Conservation (phyloP, 2,329 filamentous ascomycete species). For the Taxawa tesnikishii region DNA sequence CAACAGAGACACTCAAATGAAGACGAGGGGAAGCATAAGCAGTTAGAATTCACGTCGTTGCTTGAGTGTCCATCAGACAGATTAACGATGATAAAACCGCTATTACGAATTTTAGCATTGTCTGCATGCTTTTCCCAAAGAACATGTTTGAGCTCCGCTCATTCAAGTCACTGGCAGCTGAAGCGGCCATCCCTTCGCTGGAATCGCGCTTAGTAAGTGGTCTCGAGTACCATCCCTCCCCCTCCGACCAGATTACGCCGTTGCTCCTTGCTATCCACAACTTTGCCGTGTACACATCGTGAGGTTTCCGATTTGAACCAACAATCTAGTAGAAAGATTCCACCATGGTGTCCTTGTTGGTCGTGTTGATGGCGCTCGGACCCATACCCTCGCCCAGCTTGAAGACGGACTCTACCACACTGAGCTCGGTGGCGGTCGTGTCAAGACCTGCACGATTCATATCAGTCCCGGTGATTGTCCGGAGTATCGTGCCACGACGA, state of each 20-base stretch:
- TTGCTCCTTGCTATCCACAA: not conserved
- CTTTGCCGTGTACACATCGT: not conserved
- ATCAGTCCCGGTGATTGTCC: not conserved
- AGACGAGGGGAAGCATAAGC: too few species aligned
- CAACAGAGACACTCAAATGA: too few species aligned
- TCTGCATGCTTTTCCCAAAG: too few species aligned
- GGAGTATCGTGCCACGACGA: not conserved
- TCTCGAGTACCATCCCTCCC: too few species aligned
- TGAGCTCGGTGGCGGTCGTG: conserved; percentile 93
- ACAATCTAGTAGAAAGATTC: conserved; percentile 86
- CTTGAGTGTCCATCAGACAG: too few species aligned
- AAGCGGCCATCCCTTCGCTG: too few species aligned
- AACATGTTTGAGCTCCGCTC: too few species aligned
- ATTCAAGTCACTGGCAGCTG: too few species aligned
- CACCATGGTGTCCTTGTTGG: conserved; percentile 94
- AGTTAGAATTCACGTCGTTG: too few species aligned
- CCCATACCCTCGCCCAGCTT: conserved; percentile 77
- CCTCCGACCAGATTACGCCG: not conserved
- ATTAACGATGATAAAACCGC: too few species aligned
- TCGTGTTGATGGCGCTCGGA: conserved; percentile 65
- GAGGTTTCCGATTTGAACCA: not conserved
- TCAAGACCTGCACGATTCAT: conserved; percentile 47
- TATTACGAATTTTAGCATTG: too few species aligned
- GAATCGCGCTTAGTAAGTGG: too few species aligned
- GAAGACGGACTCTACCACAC: conserved; percentile 93